Conservation (phyloP, 176 grass and related monocot genomes). For the Leersia perrieri region DNA sequence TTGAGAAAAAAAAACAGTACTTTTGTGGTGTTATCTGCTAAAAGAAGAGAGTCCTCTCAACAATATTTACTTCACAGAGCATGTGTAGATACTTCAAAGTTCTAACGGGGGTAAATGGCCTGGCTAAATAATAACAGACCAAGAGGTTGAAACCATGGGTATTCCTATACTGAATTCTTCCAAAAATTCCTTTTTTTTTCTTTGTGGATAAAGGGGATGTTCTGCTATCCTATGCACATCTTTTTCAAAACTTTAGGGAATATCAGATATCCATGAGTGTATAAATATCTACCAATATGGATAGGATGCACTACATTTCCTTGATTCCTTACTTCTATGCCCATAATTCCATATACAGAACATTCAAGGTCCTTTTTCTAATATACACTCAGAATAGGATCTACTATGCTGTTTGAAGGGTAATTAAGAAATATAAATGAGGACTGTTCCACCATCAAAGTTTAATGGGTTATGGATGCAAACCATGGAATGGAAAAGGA, state of each 20-base stretch:
- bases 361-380: background rate
- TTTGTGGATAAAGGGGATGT: background rate
- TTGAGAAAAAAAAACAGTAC: background rate
- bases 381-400: constrained; percentile 1
- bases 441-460: background rate
- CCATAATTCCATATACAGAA: background rate
- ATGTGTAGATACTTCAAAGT: background rate
- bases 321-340: background rate
- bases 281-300: background rate
- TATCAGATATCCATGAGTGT: background rate
- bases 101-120: background rate
- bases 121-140: background rate
- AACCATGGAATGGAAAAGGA: background rate
- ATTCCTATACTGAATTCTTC: background rate
- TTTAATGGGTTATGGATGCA: background rate
- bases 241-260: background rate
- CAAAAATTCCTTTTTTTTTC: background rate
- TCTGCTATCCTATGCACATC: background rate
- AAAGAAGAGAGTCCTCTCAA: background rate
- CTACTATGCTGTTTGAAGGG: background rate
- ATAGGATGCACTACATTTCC: constrained; percentile 7
- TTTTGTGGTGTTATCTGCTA: background rate
- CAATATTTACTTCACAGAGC: background rate
- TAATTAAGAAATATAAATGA: background rate
- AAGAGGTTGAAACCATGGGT: background rate